Evolutionary conservation across 352 stramenopile genomes (phyloP).

Genomic region (Globisporangium cylindrosporum): DNA sequence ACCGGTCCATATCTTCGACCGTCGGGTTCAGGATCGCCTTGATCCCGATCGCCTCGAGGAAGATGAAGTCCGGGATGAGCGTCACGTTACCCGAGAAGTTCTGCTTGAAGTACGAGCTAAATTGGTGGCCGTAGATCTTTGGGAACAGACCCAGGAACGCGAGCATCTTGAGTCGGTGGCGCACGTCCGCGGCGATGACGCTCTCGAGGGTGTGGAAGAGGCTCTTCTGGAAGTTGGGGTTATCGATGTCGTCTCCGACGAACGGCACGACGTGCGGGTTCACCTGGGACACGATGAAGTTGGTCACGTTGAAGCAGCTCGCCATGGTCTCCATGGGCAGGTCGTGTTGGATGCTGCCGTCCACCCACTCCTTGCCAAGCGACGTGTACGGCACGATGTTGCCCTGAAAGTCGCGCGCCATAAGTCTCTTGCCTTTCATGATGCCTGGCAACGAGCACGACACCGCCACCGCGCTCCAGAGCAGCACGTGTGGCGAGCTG

Average conservation of each 20-base stretch:
- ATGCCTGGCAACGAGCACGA: constrained; percentile 91
- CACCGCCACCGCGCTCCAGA: constrained; percentile 89
- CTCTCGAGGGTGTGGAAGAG: constrained; percentile 77
- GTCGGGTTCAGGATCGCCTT: constrained; percentile 86
- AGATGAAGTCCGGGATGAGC: constrained; percentile 89
- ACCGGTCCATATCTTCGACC: constrained; percentile 63
- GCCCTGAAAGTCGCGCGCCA: constrained; percentile 72
- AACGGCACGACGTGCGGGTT: constrained; percentile 93
- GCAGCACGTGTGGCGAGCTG: constrained; percentile 89
- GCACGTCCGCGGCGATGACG: constrained; percentile 73
- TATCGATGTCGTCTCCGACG: constrained; percentile 86
- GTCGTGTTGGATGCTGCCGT: constrained; percentile 90
- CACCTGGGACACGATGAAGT: constrained; percentile 89
- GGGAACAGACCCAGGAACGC: constrained; percentile 86
- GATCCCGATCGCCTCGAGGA: constrained; percentile 73
- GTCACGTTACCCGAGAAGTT: constrained; percentile 97
- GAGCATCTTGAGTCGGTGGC: constrained; percentile 70
- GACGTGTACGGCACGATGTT: constrained; percentile 90
- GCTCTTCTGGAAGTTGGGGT: constrained; percentile 57
- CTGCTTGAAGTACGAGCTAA: constrained; percentile 82
- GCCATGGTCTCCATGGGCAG: constrained; percentile 93
- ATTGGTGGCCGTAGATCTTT: constrained; percentile 78
- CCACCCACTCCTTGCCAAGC: constrained; percentile 91
- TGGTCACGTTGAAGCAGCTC: constrained; percentile 92
- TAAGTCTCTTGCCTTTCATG: constrained; percentile 88